A percentile compares a stretch with the other conserved stretches of the same genome.
These are phyloP conservation scores for Pyrrhoderma noxium DNA, from an alignment of 1,284 basidiomycete species.

Conservation along the genomic window DNA sequence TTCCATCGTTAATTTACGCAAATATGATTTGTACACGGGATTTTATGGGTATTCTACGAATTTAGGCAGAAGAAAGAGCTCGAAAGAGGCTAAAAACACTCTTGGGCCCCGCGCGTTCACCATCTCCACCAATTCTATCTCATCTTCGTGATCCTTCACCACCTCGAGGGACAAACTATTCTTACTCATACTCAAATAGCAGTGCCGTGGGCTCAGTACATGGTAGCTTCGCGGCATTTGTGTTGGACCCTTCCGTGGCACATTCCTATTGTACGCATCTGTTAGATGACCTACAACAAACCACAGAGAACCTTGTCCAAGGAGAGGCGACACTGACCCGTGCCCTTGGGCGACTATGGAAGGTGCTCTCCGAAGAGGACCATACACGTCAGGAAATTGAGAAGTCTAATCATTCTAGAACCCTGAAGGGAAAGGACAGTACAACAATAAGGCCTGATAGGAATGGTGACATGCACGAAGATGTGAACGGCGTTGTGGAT, in stretches of 20 bases:
- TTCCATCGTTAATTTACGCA: too few species aligned
- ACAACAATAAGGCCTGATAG: conserved; percentile 62
- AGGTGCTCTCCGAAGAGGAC: conserved; percentile 65
- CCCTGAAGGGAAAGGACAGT: conserved; percentile 31
- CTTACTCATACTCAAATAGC: conserved; percentile 45
- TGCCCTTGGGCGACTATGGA: conserved; percentile 71
- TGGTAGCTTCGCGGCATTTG: conserved; percentile 70
- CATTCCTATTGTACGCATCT: conserved; percentile 71
- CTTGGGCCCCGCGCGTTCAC: conserved; percentile 38
- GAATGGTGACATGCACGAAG: conserved; percentile 31
- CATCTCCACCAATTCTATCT: conserved; percentile 32
- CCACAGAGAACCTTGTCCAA: conserved; percentile 72
- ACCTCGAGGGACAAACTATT: conserved; percentile 38
- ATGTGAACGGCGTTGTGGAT: conserved; percentile 49
- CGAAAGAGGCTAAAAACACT: conserved; percentile 67
- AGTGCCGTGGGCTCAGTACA: conserved; percentile 47
- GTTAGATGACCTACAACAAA: conserved; percentile 68
- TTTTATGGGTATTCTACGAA: neutral
- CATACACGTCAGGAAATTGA: conserved; percentile 32
- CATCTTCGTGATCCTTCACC: conserved; percentile 40
- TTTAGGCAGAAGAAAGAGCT: conserved; percentile 71
- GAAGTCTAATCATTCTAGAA: conserved; percentile 52
- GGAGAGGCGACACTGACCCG: conserved; percentile 64
- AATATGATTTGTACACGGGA: too few species aligned
- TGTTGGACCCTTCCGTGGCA: conserved; percentile 75